A percentile compares a stretch with the other conserved stretches of the same genome.
Evolutionary conservation across 2,329 filamentous ascomycete genomes (phyloP).

Genomic region (Penicillium freii): DNA sequence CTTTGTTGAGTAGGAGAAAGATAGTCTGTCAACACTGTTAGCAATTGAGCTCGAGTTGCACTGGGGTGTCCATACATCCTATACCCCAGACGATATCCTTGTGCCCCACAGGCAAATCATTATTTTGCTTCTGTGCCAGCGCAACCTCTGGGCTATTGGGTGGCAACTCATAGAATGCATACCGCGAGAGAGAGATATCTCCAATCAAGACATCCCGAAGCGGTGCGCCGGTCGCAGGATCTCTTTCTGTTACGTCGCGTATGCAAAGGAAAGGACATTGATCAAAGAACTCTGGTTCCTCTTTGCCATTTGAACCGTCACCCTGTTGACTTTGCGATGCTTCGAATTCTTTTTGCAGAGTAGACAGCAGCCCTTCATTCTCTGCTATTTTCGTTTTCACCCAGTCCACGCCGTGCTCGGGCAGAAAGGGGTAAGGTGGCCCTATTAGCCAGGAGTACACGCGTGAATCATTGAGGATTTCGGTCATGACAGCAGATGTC

Average conservation of each 20-base stretch:
- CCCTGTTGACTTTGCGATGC: neutral
- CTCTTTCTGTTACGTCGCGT: conserved; percentile 13
- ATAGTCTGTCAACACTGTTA: conserved; percentile 17
- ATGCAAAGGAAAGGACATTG: conserved; percentile 26
- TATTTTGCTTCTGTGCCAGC: conserved; percentile 19
- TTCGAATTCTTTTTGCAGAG: conserved; percentile 9
- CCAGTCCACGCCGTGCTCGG: conserved; percentile 19
- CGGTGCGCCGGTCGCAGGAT: conserved; percentile 1
- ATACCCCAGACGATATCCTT: conserved; percentile 27
- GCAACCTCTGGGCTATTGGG: conserved; percentile 16
- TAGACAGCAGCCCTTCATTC: neutral
- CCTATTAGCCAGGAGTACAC: conserved; percentile 24
- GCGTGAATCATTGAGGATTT: conserved; percentile 26
- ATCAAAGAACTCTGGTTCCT: conserved; percentile 9
- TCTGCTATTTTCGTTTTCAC: conserved; percentile 7
- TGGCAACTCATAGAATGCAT: conserved; percentile 26
- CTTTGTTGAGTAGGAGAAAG: conserved; percentile 28
- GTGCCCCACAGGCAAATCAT: conserved; percentile 20
- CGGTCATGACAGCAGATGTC: conserved; percentile 1
- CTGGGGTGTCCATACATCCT: conserved; percentile 17
- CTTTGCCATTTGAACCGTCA: neutral
- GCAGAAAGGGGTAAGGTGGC: conserved; percentile 29
- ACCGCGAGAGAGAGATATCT: conserved; percentile 22
- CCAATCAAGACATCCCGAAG: conserved; percentile 25
- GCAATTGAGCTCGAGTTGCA: neutral